Percentiles rank a stretch among this genome's conserved stretches.
These are phyloP conservation scores for Lactarius akahatsu DNA, from an alignment of 768 basidiomycete genomes.

Conservation along the genomic window DNA sequence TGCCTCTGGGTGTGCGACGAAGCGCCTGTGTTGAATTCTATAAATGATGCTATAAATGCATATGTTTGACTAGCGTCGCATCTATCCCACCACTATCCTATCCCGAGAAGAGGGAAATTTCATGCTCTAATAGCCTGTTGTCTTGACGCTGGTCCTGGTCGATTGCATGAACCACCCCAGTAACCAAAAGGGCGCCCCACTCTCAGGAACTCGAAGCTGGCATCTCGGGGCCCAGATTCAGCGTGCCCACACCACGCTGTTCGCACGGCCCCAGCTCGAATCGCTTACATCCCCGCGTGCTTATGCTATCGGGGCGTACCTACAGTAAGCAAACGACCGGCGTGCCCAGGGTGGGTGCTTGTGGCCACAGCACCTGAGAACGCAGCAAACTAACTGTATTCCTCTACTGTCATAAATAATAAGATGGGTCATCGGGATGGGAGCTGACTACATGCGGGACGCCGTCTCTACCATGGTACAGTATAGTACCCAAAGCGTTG, in stretches of 20 bases:
- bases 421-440: background rate
- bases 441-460: constrained; percentile 13
- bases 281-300: too few relatives aligned
- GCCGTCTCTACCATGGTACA: constrained; percentile 3
- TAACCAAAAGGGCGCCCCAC: background rate
- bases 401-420: background rate
- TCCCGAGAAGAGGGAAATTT: background rate
- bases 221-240: too few relatives aligned
- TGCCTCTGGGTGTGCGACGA: too few relatives aligned
- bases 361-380: background rate
- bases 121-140: background rate
- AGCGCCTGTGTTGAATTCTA: too few relatives aligned
- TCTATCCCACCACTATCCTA: background rate
- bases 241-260: too few relatives aligned
- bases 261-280: too few relatives aligned
- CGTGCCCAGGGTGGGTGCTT: too few relatives aligned
- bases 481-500: background rate
- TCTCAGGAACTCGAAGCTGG: too few relatives aligned
- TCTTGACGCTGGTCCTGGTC: too few relatives aligned
- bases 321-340: too few relatives aligned
- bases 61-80: background rate
- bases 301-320: too few relatives aligned
- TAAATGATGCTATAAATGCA: background rate
- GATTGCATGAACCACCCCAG: background rate
- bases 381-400: background rate